Evolutionary conservation across 176 grass and related monocot species (phyloP), one percentile per base, ranked within the genome.

Genomic region (Chrysopogon serrulatus): DNA sequence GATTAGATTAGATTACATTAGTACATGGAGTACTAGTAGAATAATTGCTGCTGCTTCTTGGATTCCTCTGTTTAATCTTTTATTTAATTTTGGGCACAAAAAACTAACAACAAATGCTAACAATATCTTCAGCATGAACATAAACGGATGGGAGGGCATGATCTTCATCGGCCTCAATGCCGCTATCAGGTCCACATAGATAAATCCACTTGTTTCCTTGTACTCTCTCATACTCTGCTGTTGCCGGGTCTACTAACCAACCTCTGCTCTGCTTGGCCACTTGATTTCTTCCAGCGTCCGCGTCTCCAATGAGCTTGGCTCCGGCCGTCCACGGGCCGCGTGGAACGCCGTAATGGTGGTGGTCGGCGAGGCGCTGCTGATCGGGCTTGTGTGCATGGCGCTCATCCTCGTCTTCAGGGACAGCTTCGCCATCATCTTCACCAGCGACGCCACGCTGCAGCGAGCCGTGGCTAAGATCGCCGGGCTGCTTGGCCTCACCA

Each of bases 141-240:
- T 94, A 31, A 91, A 91, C 74, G 92, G 92, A 9, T 94, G 86
- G 83, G 92, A 91, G 63, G 57, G 21, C 0, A 94, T 89, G 86
- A 26, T 94, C 27, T 94, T 94, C 83, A 84, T 91, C 18, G 92
- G 92, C 13, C 41, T 94, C 5, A 94, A 94, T 66, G 80, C 88
- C 1, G 92, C 92, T 1, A 78, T 91, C 76, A 59, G 54, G 54
- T 59, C 1, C 54, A 24, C 23, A 41, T 41, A 37, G n/a, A 54
- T 54, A 9, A 23, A 23, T 4, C 19, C 2, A 56, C 21, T 23
- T 54, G 7, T 56, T 56, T 53, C 49, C 49, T 56, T 56, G 1
- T n/a, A 10, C 36, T 37, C 0, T 41, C n/a, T n/a, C n/a, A n/a
- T n/a, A n/a, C n/a, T n/a, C n/a, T 59, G 23, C n/a, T 26, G 54